Base-by-base conservation (phyloP, 305 asterid species). In the Striga hermonthica region DNA sequence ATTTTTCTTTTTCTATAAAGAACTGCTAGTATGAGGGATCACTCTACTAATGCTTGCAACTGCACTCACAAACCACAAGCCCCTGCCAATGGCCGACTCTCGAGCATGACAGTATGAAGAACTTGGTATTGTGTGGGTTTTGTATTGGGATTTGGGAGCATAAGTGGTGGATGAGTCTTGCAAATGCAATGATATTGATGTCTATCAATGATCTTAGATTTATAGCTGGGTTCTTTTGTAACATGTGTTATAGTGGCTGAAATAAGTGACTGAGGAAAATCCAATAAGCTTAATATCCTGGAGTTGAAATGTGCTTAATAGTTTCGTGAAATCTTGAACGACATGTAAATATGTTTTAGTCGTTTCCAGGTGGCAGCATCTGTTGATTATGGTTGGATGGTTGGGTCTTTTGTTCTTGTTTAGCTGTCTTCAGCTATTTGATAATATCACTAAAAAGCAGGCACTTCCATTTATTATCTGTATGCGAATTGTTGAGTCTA, bases 1-100 rank as follows among this genome's bases (percentile, higher is more conserved):
- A 36, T 39, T 38, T 38, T 45, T 57, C 43, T 49, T 41, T 49
- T 16, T 31, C 3, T 39, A 31, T 68, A 40, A 70, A 57, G 55
- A 44, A 28, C 22, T 41, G 40, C 63, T 36, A 22, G 59, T 47
- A 38, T 39, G 44, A 39, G 44, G 3, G 44, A 8, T 39, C 44
- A 4, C 44, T 39, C 44, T 39, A 39, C 6, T 39, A 39, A 39
- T 39, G 6, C 44, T 8, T 22, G 31, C 44, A 39, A 39, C 44
- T 39, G 44, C 6, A 39, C 44, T 39, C 9, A 39, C 44, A 39
- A 39, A 4, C 8, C 44, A 39, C 9, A 8, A 5, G 9, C 44
- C 6, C 6, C 1, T 2, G 2, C 31, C 2, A 2, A 22, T 22
- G 31, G 31, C 31, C 2, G 44, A 39, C 3, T 1, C 8, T 3